These are phyloP conservation scores for Thielaviopsis populi DNA, from an alignment of 2,329 filamentous ascomycete genomes.

Conservation along the genomic window DNA sequence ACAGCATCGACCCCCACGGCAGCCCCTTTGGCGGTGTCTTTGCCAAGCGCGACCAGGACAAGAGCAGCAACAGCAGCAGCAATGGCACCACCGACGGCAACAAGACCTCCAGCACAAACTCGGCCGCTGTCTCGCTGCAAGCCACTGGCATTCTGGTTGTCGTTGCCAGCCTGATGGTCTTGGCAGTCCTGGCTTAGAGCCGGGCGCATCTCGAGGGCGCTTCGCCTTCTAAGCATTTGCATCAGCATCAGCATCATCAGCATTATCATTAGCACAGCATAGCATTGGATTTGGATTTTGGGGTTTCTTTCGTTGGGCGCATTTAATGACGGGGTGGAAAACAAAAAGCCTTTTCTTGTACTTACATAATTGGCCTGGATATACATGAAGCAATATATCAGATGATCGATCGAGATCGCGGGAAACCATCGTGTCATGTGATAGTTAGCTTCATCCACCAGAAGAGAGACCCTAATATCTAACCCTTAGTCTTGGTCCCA, in stretches of 20 bases:
- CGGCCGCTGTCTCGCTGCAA: neutral
- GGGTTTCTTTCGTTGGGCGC: neutral
- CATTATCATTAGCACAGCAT: neutral
- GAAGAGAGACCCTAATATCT: neutral
- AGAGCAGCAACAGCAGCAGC: neutral
- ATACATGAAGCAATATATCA: neutral
- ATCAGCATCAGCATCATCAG: neutral
- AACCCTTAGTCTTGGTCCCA: neutral
- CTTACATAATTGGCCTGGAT: neutral
- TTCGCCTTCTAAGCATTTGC: neutral
- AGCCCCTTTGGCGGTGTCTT: conserved; percentile 11
- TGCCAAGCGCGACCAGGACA: conserved; percentile 7
- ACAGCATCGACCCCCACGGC: neutral
- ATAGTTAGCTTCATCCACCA: no score
- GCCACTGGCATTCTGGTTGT: neutral
- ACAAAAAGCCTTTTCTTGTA: neutral
- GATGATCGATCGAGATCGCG: neutral
- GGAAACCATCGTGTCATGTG: neutral
- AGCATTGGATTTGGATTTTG: neutral
- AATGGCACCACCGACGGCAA: neutral
- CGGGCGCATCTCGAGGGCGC: neutral
- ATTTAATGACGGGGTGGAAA: neutral
- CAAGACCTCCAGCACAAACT: neutral
- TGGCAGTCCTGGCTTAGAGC: neutral
- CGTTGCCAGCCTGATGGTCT: neutral